phyloP scores from a whole-genome alignment of 371 early-diverging fungal genomes.

The Gilbertella persicaria region DNA sequence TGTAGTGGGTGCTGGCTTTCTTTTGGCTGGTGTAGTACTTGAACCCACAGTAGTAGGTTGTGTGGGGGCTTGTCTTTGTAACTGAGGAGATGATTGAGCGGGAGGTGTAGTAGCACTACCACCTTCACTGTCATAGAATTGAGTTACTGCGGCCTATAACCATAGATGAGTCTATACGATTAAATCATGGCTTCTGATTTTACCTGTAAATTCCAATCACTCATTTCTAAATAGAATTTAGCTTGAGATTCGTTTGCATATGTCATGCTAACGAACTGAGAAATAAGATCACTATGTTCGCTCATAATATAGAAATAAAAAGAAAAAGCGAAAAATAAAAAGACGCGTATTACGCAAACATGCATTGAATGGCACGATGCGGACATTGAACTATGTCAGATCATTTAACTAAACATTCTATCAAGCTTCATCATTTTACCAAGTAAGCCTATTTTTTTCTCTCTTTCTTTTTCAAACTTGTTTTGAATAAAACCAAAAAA shows the following conservation, averaged over 20 bases:
- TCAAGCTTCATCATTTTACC: too few species aligned
- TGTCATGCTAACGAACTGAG: conserved; percentile 63
- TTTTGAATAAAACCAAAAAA: too few species aligned
- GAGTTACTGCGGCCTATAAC: conserved; percentile 26
- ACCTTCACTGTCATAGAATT: conserved; percentile 27
- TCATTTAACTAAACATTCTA: too few species aligned
- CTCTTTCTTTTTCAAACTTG: too few species aligned
- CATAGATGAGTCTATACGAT: neutral
- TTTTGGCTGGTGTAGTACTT: conserved; percentile 8
- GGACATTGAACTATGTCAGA: too few species aligned
- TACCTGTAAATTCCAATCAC: conserved; percentile 77
- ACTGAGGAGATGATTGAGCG: neutral
- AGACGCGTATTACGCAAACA: neutral
- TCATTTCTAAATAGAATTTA: conserved; percentile 72
- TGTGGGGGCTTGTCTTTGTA: neutral
- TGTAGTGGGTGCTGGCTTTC: conserved; percentile 4
- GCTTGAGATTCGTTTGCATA: conserved; percentile 62
- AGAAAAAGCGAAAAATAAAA: neutral
- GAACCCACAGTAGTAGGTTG: conserved; percentile 6
- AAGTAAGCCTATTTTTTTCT: too few species aligned
- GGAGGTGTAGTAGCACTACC: neutral
- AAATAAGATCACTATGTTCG: conserved; percentile 60
- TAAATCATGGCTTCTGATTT: neutral
- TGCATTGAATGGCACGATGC: too few species aligned
- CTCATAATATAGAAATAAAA: conserved; percentile 32